These are phyloP conservation scores for Coniochaeta prunicola DNA, from an alignment of 2,329 filamentous ascomycete species.

Conservation along the genomic window DNA sequence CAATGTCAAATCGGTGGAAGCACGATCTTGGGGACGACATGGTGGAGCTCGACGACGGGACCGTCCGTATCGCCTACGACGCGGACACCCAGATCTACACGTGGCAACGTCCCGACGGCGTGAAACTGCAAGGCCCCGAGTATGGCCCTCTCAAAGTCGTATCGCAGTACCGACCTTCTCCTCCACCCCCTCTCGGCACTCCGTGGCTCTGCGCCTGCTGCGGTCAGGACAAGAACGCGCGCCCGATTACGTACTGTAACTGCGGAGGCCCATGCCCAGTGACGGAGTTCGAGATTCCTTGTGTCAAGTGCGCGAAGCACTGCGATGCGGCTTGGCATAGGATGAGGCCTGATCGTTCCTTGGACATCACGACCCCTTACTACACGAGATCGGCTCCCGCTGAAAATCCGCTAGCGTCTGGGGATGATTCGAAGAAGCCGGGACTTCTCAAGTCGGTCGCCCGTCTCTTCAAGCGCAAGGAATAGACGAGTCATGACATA, in stretches of 20 bases:
- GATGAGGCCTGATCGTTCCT: background rate
- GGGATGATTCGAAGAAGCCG: background rate
- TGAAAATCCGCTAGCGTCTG: background rate
- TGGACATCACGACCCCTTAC: background rate
- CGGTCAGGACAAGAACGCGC: background rate
- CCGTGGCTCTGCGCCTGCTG: background rate
- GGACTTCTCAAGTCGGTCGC: background rate
- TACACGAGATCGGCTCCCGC: background rate
- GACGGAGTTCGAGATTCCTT: background rate
- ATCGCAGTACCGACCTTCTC: background rate
- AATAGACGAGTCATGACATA: background rate
- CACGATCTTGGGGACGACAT: background rate
- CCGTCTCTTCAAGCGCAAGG: background rate
- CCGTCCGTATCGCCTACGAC: background rate
- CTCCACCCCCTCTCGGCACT: background rate
- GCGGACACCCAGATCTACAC: background rate
- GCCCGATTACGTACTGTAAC: background rate
- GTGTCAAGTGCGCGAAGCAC: background rate
- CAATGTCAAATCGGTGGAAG: background rate
- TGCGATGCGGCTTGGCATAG: background rate
- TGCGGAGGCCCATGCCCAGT: background rate
- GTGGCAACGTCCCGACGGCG: background rate
- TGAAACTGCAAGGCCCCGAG: background rate
- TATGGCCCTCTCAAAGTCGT: background rate
- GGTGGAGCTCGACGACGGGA: background rate